A percentile compares a stretch with the other conserved stretches of the same genome.
These are phyloP conservation scores for Apiospora arundinis DNA, from an alignment of 2,329 filamentous ascomycete species.

Conservation along the genomic window DNA sequence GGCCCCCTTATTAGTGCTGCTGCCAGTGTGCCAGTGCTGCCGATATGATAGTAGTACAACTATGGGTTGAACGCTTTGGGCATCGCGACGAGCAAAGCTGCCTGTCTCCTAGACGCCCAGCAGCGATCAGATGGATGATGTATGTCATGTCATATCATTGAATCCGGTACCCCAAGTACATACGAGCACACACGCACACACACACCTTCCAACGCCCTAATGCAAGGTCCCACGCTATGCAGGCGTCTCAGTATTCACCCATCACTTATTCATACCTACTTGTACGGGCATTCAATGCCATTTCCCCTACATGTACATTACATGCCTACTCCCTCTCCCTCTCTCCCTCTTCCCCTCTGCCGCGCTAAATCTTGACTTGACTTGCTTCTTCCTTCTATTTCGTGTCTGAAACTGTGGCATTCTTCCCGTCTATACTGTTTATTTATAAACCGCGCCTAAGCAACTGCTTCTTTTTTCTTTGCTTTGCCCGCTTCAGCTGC, in stretches of 20 bases:
- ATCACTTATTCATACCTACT: background rate
- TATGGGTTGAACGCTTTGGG: slow-evolving; percentile 12
- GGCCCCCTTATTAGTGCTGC: slow-evolving; percentile 8
- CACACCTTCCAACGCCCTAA: background rate
- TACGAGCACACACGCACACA: background rate
- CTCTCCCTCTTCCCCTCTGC: background rate
- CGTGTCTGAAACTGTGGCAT: slow-evolving; percentile 10
- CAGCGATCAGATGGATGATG: background rate
- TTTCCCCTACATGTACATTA: background rate
- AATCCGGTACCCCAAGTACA: background rate
- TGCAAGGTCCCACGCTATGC: slow-evolving; percentile 18
- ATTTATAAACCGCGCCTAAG: background rate
- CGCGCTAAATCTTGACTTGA: background rate
- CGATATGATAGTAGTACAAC: background rate
- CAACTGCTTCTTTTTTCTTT: slow-evolving; percentile 20
- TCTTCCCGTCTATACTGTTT: slow-evolving; percentile 10
- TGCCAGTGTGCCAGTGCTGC: background rate
- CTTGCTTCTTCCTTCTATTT: background rate
- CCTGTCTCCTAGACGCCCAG: background rate
- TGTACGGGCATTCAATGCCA: background rate
- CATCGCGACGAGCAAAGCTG: background rate
- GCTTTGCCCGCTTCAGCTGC: slow-evolving; percentile 5
- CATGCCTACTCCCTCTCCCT: slow-evolving; percentile 1
- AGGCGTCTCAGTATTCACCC: slow-evolving; percentile 8
- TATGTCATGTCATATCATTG: background rate